These are phyloP conservation scores for Hymenoscyphus linearis DNA, from an alignment of 2,329 filamentous ascomycete genomes.

Conservation along the genomic window DNA sequence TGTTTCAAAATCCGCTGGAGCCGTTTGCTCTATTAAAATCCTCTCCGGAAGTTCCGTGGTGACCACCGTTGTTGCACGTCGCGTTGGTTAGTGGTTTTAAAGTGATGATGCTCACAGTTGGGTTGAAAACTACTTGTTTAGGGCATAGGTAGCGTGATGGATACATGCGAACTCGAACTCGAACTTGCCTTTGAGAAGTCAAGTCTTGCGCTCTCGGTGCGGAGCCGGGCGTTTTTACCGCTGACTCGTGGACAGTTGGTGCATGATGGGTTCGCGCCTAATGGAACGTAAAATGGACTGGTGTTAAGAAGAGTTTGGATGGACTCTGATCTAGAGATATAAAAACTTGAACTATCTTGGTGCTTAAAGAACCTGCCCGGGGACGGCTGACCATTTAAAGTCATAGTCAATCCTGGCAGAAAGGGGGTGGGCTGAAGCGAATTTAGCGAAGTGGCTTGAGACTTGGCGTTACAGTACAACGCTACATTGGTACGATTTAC, in stretches of 20 bases:
- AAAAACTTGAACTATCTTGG: background rate
- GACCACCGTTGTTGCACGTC: background rate
- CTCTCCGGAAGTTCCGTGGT: background rate
- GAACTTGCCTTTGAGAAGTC: background rate
- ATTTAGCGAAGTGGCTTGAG: background rate
- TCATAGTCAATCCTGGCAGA: background rate
- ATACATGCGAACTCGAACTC: background rate
- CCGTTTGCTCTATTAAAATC: background rate
- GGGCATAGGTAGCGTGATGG: background rate
- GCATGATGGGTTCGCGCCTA: background rate
- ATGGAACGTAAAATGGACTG: background rate
- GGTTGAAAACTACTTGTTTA: background rate
- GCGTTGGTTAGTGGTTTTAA: background rate
- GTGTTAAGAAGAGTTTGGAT: background rate
- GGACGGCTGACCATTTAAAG: background rate
- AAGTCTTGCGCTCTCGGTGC: background rate
- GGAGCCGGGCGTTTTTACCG: conserved; percentile 1
- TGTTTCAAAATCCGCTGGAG: background rate
- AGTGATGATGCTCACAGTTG: background rate
- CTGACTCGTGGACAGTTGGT: conserved; percentile 1
- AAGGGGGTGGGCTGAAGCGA: background rate
- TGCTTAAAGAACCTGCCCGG: background rate
- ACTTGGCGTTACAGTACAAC: background rate
- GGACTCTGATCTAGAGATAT: background rate
- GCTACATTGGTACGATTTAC: background rate